Evolutionary conservation across 2,329 filamentous ascomycete genomes (phyloP).

Genomic region (Fulvia fulva): DNA sequence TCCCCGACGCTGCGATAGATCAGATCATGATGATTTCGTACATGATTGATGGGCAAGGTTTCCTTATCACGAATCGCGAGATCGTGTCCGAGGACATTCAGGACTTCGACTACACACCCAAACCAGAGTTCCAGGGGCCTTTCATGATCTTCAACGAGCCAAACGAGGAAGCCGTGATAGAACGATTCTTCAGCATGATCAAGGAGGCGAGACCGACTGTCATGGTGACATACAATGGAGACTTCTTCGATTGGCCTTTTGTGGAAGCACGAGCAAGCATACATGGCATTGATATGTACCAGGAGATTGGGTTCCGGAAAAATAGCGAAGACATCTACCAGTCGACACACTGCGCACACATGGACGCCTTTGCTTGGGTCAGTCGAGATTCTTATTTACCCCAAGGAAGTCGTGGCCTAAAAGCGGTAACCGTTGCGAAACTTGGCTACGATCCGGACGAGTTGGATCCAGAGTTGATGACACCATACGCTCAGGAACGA

Average conservation of each 20-base stretch:
- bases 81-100: conserved; percentile 96
- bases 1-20: conserved; percentile 89
- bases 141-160: conserved; percentile 99
- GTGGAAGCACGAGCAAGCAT: conserved; percentile 90
- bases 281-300: conserved; percentile 98
- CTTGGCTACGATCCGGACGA: conserved; percentile 98
- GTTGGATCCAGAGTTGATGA: conserved; percentile 96
- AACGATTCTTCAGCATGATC: conserved; percentile 91
- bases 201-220: conserved; percentile 93
- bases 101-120: conserved; percentile 98
- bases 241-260: conserved; percentile 99
- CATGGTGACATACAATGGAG: conserved; percentile 99
- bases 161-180: conserved; percentile 80
- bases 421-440: conserved; percentile 96
- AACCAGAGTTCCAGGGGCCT: conserved; percentile 87
- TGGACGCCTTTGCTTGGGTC: conserved; percentile 99
- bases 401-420: conserved; percentile 93
- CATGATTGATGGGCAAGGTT: conserved; percentile 98
- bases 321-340: conserved; percentile 95
- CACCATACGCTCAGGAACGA: conserved; percentile 76
- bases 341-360: conserved; percentile 91
- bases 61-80: conserved; percentile 94
- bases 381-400: conserved; percentile 97
- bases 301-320: conserved; percentile 94
- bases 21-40: conserved; percentile 99